Conservation (phyloP, 2,329 filamentous ascomycete genomes). For the Arachnopeziza araneosa region DNA sequence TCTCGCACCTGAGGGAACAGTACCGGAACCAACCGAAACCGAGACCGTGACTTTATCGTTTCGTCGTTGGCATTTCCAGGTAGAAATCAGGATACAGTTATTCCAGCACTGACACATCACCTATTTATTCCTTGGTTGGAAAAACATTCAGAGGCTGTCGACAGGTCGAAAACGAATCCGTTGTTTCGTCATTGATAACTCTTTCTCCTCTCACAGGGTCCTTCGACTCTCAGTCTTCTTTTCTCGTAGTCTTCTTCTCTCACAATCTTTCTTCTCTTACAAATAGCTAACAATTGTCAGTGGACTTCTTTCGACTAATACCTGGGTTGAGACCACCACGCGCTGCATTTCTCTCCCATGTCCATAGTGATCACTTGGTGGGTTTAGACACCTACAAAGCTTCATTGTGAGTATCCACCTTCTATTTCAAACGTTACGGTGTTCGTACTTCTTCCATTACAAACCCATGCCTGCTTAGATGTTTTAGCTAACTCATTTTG, state of each 20-base stretch:
- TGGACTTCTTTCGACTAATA: neutral
- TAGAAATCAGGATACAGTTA: no score
- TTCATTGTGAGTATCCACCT: slow-evolving; percentile 54
- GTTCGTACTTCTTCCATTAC: neutral
- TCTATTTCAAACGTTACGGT: neutral
- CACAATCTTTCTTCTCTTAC: slow-evolving; percentile 28
- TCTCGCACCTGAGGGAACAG: no score
- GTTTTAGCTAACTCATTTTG: neutral
- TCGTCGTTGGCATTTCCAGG: no score
- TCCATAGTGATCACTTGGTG: slow-evolving; percentile 83
- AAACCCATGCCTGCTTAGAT: no score
- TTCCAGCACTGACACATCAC: no score
- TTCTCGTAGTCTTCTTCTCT: slow-evolving; percentile 86
- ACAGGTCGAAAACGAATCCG: no score
- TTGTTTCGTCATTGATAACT: no score
- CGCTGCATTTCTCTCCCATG: slow-evolving; percentile 86
- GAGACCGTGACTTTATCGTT: no score
- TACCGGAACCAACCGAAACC: no score
- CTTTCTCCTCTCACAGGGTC: slow-evolving; percentile 28
- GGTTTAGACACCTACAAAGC: slow-evolving; percentile 72
- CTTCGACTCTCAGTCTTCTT: no score
- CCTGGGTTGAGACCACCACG: slow-evolving; percentile 54
- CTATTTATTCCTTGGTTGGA: no score
- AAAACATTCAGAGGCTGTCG: no score
- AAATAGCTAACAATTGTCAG: neutral